A percentile compares a stretch with the other conserved stretches of the same genome.
phyloP scores from a whole-genome alignment of 768 basidiomycete genomes.

The Sarcodon sp. region DNA sequence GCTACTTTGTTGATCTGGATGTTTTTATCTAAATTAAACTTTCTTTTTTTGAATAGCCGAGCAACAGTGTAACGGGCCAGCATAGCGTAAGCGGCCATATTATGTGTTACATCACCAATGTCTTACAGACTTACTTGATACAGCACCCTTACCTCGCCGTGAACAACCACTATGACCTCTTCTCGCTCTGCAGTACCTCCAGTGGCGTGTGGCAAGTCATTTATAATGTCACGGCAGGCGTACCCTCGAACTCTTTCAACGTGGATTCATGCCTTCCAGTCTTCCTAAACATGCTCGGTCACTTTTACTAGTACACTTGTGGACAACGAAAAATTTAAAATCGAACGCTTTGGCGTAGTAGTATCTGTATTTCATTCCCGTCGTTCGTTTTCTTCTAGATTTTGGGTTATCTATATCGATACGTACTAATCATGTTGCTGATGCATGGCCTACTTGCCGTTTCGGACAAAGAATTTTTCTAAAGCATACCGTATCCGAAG shows the following conservation, averaged over 20 bases:
- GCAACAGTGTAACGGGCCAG: background rate
- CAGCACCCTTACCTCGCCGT: background rate
- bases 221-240: background rate
- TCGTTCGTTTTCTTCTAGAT: too few species aligned
- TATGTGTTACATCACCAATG: background rate
- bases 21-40: background rate
- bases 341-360: too few species aligned
- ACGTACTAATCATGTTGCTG: too few species aligned
- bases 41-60: background rate
- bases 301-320: slow-evolving; percentile 85
- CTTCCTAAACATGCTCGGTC: slow-evolving; percentile 60
- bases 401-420: too few species aligned
- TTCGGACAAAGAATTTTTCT: too few species aligned
- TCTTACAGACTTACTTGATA: background rate
- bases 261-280: background rate
- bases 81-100: background rate
- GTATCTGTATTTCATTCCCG: too few species aligned
- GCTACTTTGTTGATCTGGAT: background rate
- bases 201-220: background rate
- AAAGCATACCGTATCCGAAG: too few species aligned
- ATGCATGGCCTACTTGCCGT: too few species aligned
- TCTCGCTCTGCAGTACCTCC: background rate
- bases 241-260: background rate
- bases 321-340: slow-evolving; percentile 20
- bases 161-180: background rate